Evolutionary conservation across 2,329 filamentous ascomycete species (phyloP).

Genomic region (Fusarium anguioides): DNA sequence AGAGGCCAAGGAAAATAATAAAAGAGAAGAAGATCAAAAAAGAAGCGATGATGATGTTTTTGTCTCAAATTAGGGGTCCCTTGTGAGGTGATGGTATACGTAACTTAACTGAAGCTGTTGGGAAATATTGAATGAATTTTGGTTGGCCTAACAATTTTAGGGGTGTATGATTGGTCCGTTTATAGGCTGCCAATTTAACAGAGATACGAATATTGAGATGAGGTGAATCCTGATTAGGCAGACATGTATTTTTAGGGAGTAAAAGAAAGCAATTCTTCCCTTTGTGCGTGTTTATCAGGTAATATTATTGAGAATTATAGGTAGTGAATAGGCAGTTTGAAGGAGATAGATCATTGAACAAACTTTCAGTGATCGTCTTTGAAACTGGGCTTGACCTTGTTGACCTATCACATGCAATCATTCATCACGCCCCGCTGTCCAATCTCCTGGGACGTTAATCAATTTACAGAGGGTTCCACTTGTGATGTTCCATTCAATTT

Average conservation of each 20-base stretch:
- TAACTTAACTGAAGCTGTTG: conserved; percentile 25
- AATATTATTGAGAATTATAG: background rate
- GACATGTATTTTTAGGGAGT: background rate
- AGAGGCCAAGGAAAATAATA: background rate
- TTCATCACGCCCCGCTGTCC: background rate
- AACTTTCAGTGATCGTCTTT: background rate
- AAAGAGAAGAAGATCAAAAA: background rate
- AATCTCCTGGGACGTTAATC: no score
- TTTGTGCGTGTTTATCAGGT: background rate
- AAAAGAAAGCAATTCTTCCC: background rate
- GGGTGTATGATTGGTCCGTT: conserved; percentile 27
- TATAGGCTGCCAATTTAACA: background rate
- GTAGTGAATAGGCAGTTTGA: background rate
- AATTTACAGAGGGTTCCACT: no score
- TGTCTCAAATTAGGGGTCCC: conserved; percentile 10
- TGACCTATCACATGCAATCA: background rate
- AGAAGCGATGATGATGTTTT: conserved; percentile 10
- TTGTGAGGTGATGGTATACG: conserved; percentile 6
- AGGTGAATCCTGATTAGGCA: background rate
- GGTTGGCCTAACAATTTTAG: conserved; percentile 32
- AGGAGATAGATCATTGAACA: background rate
- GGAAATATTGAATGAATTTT: conserved; percentile 12
- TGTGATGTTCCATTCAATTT: no score
- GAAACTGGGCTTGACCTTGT: background rate
- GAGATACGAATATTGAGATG: background rate